Base-by-base conservation (phyloP, 805 yeast species). In the Ascoidea rubescens region DNA sequence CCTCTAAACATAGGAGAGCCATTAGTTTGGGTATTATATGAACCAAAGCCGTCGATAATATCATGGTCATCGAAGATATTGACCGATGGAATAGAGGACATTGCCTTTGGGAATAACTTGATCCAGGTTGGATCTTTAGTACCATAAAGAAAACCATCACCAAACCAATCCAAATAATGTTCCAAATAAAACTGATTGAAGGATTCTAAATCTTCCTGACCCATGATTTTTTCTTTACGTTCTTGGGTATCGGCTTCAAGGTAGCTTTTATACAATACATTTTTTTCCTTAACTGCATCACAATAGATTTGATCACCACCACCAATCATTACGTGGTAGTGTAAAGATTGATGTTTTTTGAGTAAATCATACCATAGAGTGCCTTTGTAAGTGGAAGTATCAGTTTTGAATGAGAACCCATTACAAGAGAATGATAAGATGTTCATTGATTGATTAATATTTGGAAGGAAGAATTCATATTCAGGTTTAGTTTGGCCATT, bases 251-350 rank as follows among this genome's bases (percentile, higher is more conserved):
- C 73, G 55, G 78, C 79, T 30, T 71, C 61, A 28, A 79, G 64
- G 96, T 97, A 89, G 37, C 76, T 63, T 54, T 71, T 64, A 58
- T 85, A 77, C 5, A 64, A 61, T 48, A 72, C 62, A 12, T 82
- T 77, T 21, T 77, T 70, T 17, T 73, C 57, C 64, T 83, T 85
- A 59, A 91, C 79, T 1, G 87, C 74, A 66, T 91, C 99, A 51
- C 89, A 80, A 64, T 91, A 91, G 50, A 91, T 77, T 68, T 91
- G 99, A 67, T 91, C 99, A 31, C 99, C 99, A 51, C 98, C 97
- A 32, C 99, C 99, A 31, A 91, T 70, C 96, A 91, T 90, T 5
- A 88, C 97, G 64, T 91, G 96, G 66, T 87, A 87, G 44, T 73
- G 76, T 45, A 76, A 78, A 5, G 65, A 70, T 5, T 64, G 64